Percentiles rank a stretch among this genome's conserved stretches.
Conservation (phyloP, 257 asterid species). For the Leonotis leonurus region DNA sequence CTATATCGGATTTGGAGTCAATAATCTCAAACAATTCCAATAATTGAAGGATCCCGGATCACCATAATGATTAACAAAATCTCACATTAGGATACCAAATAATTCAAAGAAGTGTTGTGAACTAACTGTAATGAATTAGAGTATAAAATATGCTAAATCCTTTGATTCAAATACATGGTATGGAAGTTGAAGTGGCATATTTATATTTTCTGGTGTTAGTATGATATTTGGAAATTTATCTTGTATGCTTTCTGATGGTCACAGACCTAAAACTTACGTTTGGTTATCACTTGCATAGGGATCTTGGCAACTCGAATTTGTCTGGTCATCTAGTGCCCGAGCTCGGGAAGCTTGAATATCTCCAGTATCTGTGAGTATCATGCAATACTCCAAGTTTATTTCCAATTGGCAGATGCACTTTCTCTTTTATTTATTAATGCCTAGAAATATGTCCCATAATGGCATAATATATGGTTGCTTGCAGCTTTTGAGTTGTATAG, state of each 20-base stretch:
- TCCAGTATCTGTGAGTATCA: constrained; percentile 48
- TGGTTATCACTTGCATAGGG: constrained; percentile 33
- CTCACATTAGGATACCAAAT: not conserved
- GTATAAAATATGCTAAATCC: not conserved
- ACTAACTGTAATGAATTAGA: not conserved
- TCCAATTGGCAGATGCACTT: not conserved
- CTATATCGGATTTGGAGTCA: not conserved
- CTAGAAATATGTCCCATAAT: not conserved
- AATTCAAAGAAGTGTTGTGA: not conserved
- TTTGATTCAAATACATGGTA: not conserved
- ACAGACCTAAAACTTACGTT: constrained; percentile 11
- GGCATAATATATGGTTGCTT: not conserved
- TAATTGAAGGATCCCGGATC: not conserved
- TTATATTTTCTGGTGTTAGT: not conserved
- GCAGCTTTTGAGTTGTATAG: constrained; percentile 4
- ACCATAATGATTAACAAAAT: not conserved
- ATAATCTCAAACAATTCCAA: not conserved
- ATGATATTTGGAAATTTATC: not conserved
- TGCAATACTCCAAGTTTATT: constrained; percentile 2
- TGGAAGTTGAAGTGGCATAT: not conserved
- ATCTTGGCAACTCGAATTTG: constrained; percentile 71
- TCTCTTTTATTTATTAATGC: not conserved
- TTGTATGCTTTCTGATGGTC: constrained; percentile 1
- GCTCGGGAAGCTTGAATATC: constrained; percentile 59
- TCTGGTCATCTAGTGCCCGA: constrained; percentile 70